phyloP scores from a whole-genome alignment of 306 rosid genomes.

The Trifolium subterraneum region DNA sequence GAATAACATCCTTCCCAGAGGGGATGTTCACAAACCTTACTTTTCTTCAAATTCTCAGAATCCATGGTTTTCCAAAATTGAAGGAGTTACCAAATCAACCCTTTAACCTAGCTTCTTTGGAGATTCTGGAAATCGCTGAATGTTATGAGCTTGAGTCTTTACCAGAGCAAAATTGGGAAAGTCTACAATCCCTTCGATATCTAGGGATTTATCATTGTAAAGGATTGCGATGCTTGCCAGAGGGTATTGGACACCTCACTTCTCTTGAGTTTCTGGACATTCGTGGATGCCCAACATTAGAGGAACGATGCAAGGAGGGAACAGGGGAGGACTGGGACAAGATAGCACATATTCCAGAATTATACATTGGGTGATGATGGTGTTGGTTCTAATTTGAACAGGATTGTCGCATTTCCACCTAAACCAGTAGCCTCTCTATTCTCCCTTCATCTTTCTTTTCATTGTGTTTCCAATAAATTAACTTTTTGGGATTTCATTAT shows the following conservation, averaged over 20 bases:
- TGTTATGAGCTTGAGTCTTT: neutral
- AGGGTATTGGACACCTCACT: neutral
- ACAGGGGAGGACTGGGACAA: neutral
- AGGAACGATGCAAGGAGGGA: neutral
- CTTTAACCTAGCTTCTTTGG: neutral
- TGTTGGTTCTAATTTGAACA: neutral
- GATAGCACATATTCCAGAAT: neutral
- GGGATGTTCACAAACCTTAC: neutral
- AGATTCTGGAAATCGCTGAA: rapidly evolving
- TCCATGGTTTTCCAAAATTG: too few species aligned
- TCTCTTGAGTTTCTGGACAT: neutral
- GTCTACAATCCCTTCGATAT: neutral
- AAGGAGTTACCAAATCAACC: constrained; percentile 7
- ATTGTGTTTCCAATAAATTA: too few species aligned
- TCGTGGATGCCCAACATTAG: neutral
- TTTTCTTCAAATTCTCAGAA: too few species aligned
- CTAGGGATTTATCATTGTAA: rapidly evolving
- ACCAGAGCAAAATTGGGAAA: neutral
- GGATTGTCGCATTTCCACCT: neutral
- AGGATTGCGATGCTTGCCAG: constrained; percentile 1
- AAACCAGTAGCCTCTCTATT: neutral
- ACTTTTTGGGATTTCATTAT: too few species aligned
- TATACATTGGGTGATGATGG: neutral
- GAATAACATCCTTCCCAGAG: constrained; percentile 6
- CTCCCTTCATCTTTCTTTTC: neutral